Evolutionary conservation across 2,329 filamentous ascomycete species (phyloP).

Genomic region (Colletotrichum sp.): DNA sequence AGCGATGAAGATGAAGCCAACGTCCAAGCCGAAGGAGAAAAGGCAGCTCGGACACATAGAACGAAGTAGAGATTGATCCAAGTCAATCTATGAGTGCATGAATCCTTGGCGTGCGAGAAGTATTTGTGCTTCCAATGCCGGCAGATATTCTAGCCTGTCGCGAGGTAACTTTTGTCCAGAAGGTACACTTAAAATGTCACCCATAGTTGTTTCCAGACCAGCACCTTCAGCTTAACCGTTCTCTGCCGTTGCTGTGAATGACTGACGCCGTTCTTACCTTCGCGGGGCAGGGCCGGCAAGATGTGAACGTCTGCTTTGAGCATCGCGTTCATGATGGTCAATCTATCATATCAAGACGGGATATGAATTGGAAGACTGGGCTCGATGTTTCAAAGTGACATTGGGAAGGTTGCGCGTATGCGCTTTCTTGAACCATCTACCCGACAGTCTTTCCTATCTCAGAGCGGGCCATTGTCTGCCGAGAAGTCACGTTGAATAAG

Average conservation of each 20-base stretch:
- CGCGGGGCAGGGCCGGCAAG: neutral
- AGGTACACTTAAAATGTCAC: neutral
- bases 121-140: neutral
- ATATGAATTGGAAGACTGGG: rapidly evolving
- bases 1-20: neutral
- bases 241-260: rapidly evolving
- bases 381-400: rapidly evolving
- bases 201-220: neutral
- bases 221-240: rapidly evolving
- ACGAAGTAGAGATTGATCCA: rapidly evolving
- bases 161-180: neutral
- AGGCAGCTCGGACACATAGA: rapidly evolving
- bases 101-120: neutral
- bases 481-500: neutral
- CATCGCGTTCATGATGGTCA: neutral
- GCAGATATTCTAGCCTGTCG: neutral
- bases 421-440: neutral
- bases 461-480: neutral
- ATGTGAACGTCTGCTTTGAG: neutral
- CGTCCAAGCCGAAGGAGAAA: rapidly evolving
- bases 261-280: rapidly evolving
- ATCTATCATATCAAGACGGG: neutral
- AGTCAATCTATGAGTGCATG: rapidly evolving
- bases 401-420: neutral
- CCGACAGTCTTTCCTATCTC: neutral